A percentile compares a stretch with the other conserved stretches of the same genome.
Conservation (phyloP, 495 filamentous ascomycete genomes). For the Saxispiralis lemnorum region DNA sequence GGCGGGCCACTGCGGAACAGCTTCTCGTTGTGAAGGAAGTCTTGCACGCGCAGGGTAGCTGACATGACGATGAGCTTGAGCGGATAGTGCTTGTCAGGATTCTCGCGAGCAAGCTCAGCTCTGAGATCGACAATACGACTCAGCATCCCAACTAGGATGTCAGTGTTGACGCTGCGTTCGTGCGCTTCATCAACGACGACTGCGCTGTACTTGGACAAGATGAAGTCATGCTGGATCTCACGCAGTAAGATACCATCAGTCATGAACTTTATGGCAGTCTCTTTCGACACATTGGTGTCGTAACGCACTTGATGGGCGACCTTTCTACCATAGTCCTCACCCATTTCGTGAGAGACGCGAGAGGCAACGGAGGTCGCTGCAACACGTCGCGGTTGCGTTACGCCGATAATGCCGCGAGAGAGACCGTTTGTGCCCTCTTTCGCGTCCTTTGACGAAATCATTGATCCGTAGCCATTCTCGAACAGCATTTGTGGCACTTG, state of each 20-base stretch:
- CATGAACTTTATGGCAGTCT: conserved; percentile 97
- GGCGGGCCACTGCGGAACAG: conserved; percentile 54
- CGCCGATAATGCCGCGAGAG: conserved; percentile 80
- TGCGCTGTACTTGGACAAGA: conserved; percentile 79
- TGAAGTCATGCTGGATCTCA: conserved; percentile 79
- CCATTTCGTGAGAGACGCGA: conserved; percentile 71
- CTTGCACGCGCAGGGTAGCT: conserved; percentile 75
- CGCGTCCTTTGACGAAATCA: neutral
- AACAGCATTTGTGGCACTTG: conserved; percentile 92
- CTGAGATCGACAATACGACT: conserved; percentile 76
- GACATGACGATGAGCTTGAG: conserved; percentile 97
- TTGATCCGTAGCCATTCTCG: conserved; percentile 69
- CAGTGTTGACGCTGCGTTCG: conserved; percentile 92
- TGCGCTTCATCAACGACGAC: conserved; percentile 96
- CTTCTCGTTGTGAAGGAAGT: conserved; percentile 67
- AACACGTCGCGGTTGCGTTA: conserved; percentile 86
- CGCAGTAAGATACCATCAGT: conserved; percentile 91
- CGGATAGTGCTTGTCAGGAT: conserved; percentile 38
- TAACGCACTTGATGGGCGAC: conserved; percentile 94
- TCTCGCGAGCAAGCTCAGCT: conserved; percentile 42
- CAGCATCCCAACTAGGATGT: conserved; percentile 90
- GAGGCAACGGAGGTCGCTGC: conserved; percentile 92
- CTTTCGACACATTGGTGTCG: conserved; percentile 61
- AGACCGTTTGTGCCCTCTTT: conserved; percentile 30
- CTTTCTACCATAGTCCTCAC: conserved; percentile 37